Base-by-base conservation (phyloP, 1,284 basidiomycete species). In the Sporisorium graminicola region DNA sequence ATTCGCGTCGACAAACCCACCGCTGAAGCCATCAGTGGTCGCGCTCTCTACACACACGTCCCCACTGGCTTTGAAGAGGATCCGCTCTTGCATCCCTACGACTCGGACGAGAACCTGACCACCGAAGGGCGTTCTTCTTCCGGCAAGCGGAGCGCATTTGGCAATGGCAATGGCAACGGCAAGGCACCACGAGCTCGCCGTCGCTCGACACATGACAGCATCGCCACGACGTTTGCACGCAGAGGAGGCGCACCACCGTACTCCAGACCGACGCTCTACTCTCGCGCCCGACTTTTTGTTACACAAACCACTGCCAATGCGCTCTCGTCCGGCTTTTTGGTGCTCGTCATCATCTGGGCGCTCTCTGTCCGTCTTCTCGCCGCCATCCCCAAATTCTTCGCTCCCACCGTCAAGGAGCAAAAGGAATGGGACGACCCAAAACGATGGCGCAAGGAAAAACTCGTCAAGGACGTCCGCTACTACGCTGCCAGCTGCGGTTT, bases 401-500 rank as follows among this genome's bases (percentile, higher is more conserved):
- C 65, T 0, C 69, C 69, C 22, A 46, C 56, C 18, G 26, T 55
- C 31, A 57, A 67, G 40, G 65, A 66, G 56, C 24, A 27, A 29
- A 68, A 62, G 40, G 67, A 75, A 5, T 90, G 90, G 90, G 90
- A 91, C 75, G 86, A 89, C 52, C 86, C 86, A 5, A 77, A 82
- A 42, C 86, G 88, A 58, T 89, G 88, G 87, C 82, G 82, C 63
- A 86, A 87, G 47, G 84, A 85, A 50, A 87, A 87, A 65, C 86
- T 90, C 37, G 86, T 87, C 65, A 90, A 89, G 69, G 89, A 90
- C 70, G 88, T 89, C 3, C 81, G 84, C 43, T 89, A 90, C 86
- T 91, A 91, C 82, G 90, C 90, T 0, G 81, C 80, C 24, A 86
- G 86, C 54, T 87, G 88, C 49, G 90, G 90, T 3, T 89, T 89